Evolutionary conservation across 2,329 filamentous ascomycete species (phyloP).

Genomic region (Neobulgaria alba): DNA sequence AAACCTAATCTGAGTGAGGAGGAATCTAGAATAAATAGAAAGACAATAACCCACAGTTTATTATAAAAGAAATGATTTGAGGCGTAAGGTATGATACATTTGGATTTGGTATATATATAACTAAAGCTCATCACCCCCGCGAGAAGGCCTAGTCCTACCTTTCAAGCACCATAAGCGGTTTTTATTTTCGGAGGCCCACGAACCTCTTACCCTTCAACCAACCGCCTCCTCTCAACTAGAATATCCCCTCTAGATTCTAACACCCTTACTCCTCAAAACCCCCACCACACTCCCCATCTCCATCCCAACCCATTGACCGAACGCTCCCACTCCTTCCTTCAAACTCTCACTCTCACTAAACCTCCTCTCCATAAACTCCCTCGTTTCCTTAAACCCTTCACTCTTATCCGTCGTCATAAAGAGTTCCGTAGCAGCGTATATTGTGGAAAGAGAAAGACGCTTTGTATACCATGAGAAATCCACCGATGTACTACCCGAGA

Average conservation of each 20-base stretch:
- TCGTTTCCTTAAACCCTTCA: conserved; percentile 65
- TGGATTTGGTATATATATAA: too few species aligned
- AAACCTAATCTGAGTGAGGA: too few species aligned
- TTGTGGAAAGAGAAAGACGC: conserved; percentile 49
- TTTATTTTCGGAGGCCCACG: too few species aligned
- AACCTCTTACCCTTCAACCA: too few species aligned
- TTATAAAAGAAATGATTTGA: too few species aligned
- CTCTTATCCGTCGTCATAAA: conserved; percentile 90
- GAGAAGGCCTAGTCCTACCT: too few species aligned
- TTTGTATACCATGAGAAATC: conserved; percentile 85
- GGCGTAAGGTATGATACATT: too few species aligned
- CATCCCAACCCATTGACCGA: conserved; percentile 76
- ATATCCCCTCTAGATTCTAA: conserved; percentile 48
- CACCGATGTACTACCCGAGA: conserved; percentile 73
- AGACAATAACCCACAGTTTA: too few species aligned
- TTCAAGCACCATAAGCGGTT: too few species aligned
- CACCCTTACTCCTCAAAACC: conserved; percentile 77
- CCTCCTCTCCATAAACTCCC: conserved; percentile 68
- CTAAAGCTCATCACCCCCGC: too few species aligned
- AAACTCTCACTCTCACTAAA: conserved; percentile 55
- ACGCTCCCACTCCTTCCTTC: conserved; percentile 51
- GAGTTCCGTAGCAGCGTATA: conserved; percentile 75
- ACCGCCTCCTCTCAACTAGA: too few species aligned
- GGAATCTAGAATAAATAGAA: too few species aligned
- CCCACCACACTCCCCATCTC: conserved; percentile 71